These are phyloP conservation scores for Fusarium concolor DNA, from an alignment of 2,329 filamentous ascomycete species.

Conservation along the genomic window DNA sequence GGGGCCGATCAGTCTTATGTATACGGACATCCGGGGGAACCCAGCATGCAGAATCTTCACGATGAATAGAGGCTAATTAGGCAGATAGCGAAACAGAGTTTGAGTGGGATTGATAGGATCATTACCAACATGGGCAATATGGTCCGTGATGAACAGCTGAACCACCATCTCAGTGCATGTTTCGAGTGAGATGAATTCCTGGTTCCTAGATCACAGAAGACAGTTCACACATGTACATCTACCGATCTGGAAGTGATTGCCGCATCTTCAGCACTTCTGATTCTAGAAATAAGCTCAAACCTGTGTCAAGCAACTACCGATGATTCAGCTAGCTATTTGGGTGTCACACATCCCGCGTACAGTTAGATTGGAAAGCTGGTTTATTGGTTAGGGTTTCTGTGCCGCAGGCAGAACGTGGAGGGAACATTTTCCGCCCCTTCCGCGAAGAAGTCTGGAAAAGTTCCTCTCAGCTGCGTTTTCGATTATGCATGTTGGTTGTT, in stretches of 20 bases:
- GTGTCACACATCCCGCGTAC: too few species aligned
- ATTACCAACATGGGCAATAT: not conserved
- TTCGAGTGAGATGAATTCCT: slow-evolving; percentile 3
- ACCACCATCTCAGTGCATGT: slow-evolving; percentile 12
- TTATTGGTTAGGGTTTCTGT: not conserved
- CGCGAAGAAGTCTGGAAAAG: not conserved
- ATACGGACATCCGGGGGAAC: slow-evolving; percentile 8
- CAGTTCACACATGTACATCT: not conserved
- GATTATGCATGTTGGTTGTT: slow-evolving; percentile 2
- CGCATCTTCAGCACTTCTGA: not conserved
- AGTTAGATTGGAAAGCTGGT: too few species aligned
- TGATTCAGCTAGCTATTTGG: too few species aligned
- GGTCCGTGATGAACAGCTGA: slow-evolving; percentile 28
- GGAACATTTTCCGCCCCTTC: not conserved
- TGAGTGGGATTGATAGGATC: not conserved
- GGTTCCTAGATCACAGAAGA: slow-evolving; percentile 6
- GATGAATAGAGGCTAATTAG: not conserved
- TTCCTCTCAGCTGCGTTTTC: not conserved
- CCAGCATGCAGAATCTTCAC: slow-evolving; percentile 9
- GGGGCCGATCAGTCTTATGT: slow-evolving; percentile 22
- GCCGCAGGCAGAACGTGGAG: not conserved
- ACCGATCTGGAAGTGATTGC: slow-evolving; percentile 16
- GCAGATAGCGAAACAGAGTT: slow-evolving; percentile 20
- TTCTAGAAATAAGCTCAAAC: not conserved
- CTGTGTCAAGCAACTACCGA: not conserved